A percentile compares a stretch with the other conserved stretches of the same genome.
Conservation (phyloP, 495 filamentous ascomycete species). For the Apodospora peruviana region DNA sequence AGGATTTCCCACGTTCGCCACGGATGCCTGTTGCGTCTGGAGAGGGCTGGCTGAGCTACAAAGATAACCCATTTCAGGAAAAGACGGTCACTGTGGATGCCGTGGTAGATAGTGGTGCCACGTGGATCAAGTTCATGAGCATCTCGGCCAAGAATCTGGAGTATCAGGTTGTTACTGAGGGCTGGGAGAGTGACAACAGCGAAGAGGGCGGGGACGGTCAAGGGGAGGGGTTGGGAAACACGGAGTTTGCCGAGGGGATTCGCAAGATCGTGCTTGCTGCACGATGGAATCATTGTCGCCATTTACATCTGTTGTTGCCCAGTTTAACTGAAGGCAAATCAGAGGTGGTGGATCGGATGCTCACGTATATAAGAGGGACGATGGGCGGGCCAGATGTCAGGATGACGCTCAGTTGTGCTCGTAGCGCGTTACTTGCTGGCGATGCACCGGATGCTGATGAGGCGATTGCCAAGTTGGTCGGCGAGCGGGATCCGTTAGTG, state of each 20-base stretch:
- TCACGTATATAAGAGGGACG: slow-evolving; percentile 13
- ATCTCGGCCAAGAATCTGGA: slow-evolving; percentile 20
- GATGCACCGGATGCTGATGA: slow-evolving; percentile 11
- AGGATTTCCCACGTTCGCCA: slow-evolving; percentile 25
- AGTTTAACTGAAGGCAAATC: slow-evolving; percentile 21
- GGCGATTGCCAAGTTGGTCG: slow-evolving; percentile 18
- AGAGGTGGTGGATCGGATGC: slow-evolving; percentile 18
- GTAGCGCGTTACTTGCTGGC: slow-evolving; percentile 15
- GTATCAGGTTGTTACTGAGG: slow-evolving; percentile 25
- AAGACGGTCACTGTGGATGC: slow-evolving; percentile 20
- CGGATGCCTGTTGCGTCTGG: slow-evolving; percentile 11
- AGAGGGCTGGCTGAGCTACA: slow-evolving; percentile 19
- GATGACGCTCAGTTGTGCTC: slow-evolving; percentile 22
- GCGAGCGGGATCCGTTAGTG: slow-evolving; percentile 15
- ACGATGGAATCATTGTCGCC: slow-evolving; percentile 29
- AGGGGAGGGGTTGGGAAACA: slow-evolving; percentile 14
- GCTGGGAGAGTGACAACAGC: slow-evolving; percentile 21
- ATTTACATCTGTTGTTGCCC: slow-evolving; percentile 20
- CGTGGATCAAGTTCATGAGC: slow-evolving; percentile 29
- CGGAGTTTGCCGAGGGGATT: slow-evolving; percentile 22
- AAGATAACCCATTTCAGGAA: slow-evolving; percentile 23
- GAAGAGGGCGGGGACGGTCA: slow-evolving; percentile 9
- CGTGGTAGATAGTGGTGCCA: slow-evolving; percentile 26
- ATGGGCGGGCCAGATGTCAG: slow-evolving; percentile 15
- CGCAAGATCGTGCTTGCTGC: slow-evolving; percentile 22